phyloP scores from a whole-genome alignment of 2,329 filamentous ascomycete genomes.

The Aspergillus pseudoterreus region DNA sequence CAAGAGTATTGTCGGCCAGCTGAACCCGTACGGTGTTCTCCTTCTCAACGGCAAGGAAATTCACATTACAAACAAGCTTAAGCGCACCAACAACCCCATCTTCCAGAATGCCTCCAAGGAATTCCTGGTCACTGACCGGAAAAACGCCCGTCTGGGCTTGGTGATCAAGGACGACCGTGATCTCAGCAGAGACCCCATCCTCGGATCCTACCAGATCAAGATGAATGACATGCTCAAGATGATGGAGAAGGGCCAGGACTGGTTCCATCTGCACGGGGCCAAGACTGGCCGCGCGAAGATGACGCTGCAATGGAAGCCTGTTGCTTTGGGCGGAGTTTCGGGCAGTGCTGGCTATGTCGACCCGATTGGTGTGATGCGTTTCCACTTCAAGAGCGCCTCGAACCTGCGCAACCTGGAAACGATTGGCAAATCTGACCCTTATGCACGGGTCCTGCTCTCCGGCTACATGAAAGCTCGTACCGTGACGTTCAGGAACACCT shows the following conservation, averaged over 20 bases:
- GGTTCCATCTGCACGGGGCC: constrained; percentile 82
- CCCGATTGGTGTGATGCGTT: constrained; percentile 89
- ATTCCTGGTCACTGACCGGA: constrained; percentile 89
- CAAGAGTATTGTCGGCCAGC: constrained; percentile 84
- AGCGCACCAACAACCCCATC: constrained; percentile 95
- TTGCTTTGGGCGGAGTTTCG: constrained; percentile 74
- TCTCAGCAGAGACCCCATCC: constrained; percentile 71
- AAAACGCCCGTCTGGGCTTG: constrained; percentile 82
- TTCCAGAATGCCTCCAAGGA: constrained; percentile 93
- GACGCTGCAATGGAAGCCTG: constrained; percentile 91
- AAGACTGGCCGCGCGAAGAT: constrained; percentile 86
- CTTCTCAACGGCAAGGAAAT: constrained; percentile 90
- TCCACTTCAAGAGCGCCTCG: constrained; percentile 81
- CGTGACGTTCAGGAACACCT: constrained; percentile 92
- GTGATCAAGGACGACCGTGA: constrained; percentile 96
- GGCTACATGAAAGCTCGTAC: constrained; percentile 88
- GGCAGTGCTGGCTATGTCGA: constrained; percentile 84
- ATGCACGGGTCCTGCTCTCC: constrained; percentile 81
- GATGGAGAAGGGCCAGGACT: constrained; percentile 90
- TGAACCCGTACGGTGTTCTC: constrained; percentile 86
- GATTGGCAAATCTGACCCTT: constrained; percentile 95
- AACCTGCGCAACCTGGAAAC: constrained; percentile 90
- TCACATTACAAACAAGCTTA: constrained; percentile 84
- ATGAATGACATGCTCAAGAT: constrained; percentile 88
- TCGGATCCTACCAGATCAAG: constrained; percentile 94